Evolutionary conservation across 225 moss, liverwort and hornwort species (phyloP), one percentile per base, ranked within the genome.

Genomic region (Pseudisothecium myosuroides): DNA sequence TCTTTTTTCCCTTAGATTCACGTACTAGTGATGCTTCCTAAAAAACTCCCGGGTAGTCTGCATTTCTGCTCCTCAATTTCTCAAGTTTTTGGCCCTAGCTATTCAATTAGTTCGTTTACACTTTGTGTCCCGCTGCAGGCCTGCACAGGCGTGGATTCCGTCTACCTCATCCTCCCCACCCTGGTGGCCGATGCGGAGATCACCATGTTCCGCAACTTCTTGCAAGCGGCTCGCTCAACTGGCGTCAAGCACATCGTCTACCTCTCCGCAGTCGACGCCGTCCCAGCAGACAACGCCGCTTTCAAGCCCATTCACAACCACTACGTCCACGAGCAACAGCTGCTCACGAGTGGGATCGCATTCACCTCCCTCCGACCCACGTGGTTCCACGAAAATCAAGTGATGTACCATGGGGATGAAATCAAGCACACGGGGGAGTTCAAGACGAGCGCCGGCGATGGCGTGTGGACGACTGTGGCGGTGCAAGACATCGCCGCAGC

Each of bases 361-460:
- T 83, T 86, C 69, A 93, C 94, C 3, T 49, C 47, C 14, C 28
- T 94, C 50, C 94, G 90, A 5, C 86, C 92, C 16, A 34, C 69
- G 49, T 94, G 89, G 90, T 93, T 91, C 79, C 29, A 88, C 65
- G 92, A 94, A 71, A 94, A 93, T 77, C 85, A 83, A 36, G 78
- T 88, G 59, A 0, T 1, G 15, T 74, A 83, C n/a, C 67, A 87
- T 34, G 54, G 87, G 63, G 80, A 83, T 14, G 63, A 83, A 20
- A 66, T 94, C 62, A 87, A 88, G 21, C 10, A 50, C 34, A 79
- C 47, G 9, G 91, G 90, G 26, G 89, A 87, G 87, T 83, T 94
- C 71, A 59, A 60, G 41, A 59, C 89, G 17, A 94, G 94, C 80
- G 64, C 90, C 14, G 92, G 92, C 8, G 90, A 89, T 9, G 91